A percentile compares a stretch with the other conserved stretches of the same genome.
Conservation (phyloP, 345 rosid genomes). For the Hibiscus mutabilis region DNA sequence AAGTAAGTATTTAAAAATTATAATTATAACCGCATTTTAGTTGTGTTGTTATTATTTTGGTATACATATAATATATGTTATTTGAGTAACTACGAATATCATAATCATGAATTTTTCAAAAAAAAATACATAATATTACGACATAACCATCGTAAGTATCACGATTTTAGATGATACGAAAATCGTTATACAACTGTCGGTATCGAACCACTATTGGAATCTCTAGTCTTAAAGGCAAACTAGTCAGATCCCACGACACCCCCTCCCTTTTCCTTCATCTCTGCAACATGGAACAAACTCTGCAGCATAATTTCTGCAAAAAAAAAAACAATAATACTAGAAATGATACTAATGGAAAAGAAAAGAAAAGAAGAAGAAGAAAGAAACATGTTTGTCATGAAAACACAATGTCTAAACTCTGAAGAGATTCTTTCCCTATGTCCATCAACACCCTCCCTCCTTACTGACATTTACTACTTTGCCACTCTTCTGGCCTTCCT, state of each 20-base stretch:
- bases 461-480: constrained; percentile 44
- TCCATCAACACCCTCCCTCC: constrained; percentile 30
- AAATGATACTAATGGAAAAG: too few species aligned
- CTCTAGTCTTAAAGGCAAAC: background rate
- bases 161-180: too few species aligned
- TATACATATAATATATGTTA: too few species aligned
- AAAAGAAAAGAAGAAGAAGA: background rate
- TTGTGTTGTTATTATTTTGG: too few species aligned
- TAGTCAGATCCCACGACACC: background rate
- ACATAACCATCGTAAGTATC: too few species aligned
- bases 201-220: background rate
- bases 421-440: background rate
- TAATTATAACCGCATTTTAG: too few species aligned
- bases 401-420: background rate
- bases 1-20: too few species aligned
- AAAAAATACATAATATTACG: too few species aligned
- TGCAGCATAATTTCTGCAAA: constrained; percentile 19
- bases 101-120: too few species aligned
- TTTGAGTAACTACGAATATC: too few species aligned
- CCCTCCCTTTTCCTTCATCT: constrained; percentile 10
- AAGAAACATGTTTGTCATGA: background rate
- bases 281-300: constrained; percentile 29
- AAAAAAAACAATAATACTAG: background rate
- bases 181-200: too few species aligned
- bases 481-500: constrained; percentile 27